Evolutionary conservation across 2,329 filamentous ascomycete genomes (phyloP).

Genomic region (Pseudocercospora fijiensis): DNA sequence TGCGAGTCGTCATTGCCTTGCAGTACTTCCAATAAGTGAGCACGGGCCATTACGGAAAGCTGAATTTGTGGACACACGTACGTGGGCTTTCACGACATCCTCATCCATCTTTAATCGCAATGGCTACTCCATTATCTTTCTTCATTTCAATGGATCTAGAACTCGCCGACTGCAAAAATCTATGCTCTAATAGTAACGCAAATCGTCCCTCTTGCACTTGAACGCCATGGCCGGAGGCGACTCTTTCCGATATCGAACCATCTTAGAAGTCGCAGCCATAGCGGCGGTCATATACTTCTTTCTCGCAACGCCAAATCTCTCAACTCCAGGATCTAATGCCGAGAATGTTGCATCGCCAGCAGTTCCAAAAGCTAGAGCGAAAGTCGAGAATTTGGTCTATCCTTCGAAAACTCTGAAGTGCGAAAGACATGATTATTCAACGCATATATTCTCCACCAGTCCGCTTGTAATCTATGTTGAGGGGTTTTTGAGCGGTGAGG

Average conservation of each 20-base stretch:
- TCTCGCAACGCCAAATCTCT: constrained; percentile 35
- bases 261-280: constrained; percentile 36
- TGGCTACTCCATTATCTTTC: background rate
- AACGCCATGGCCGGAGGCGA: constrained; percentile 9
- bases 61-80: constrained; percentile 1
- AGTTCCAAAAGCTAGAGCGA: constrained; percentile 25
- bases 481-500: constrained; percentile 17
- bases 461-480: constrained; percentile 60
- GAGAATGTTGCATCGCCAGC: constrained; percentile 3
- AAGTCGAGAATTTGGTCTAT: constrained; percentile 44
- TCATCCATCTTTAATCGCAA: background rate
- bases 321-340: background rate
- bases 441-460: constrained; percentile 53
- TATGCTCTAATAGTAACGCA: background rate
- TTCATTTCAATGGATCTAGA: background rate
- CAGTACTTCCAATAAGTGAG: background rate
- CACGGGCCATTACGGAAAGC: background rate
- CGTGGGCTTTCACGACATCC: background rate
- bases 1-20: background rate
- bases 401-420: constrained; percentile 44
- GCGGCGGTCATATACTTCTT: constrained; percentile 36
- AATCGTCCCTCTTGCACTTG: background rate
- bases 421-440: constrained; percentile 39
- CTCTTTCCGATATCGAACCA: constrained; percentile 32
- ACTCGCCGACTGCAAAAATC: background rate